These are phyloP conservation scores for Cytospora piceicola DNA, from an alignment of 2,329 filamentous ascomycete species.

Conservation along the genomic window DNA sequence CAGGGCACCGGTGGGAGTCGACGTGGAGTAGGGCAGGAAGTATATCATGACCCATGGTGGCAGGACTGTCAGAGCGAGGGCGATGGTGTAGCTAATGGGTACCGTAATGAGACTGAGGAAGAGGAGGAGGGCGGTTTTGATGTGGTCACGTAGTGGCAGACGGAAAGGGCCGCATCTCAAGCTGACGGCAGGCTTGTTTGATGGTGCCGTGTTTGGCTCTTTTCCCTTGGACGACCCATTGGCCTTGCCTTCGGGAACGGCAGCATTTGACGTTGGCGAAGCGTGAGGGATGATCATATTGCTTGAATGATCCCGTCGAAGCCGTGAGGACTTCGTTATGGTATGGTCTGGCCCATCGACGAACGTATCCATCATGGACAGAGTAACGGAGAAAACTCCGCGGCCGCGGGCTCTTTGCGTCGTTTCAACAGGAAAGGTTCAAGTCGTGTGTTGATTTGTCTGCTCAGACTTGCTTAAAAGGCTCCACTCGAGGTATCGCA, in stretches of 20 bases:
- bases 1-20: conserved; percentile 7
- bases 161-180: neutral
- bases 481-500: no score
- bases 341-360: no score
- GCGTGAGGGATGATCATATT: no score
- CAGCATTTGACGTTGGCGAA: no score
- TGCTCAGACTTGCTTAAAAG: no score
- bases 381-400: no score
- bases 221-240: neutral
- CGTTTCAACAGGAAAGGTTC: no score
- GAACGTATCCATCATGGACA: no score
- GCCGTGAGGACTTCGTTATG: no score
- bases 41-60: conserved; percentile 14
- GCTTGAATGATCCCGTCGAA: no score
- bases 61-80: conserved; percentile 6
- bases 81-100: conserved; percentile 18
- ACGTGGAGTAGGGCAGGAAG: conserved; percentile 16
- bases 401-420: no score
- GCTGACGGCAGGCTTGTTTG: neutral
- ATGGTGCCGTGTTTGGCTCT: neutral
- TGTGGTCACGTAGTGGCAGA: conserved; percentile 14
- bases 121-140: conserved; percentile 22
- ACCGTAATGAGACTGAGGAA: conserved; percentile 12
- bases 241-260: neutral
- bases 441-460: no score